Conservation (phyloP, 768 basidiomycete species). For the Myochromella boudieri region DNA sequence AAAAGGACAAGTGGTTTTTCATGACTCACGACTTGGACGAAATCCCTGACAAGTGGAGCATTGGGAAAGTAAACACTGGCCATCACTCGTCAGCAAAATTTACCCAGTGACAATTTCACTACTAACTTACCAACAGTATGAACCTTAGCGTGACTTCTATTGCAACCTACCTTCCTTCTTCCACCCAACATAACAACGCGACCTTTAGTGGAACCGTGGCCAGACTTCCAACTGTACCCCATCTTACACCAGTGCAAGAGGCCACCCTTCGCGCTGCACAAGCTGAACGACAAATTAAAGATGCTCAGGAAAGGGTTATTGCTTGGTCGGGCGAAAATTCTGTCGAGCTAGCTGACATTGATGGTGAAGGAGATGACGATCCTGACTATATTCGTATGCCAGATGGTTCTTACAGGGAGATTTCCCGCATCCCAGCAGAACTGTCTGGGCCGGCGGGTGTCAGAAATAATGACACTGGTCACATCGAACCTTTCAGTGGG, state of each 20-base stretch:
- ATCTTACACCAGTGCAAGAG: constrained; percentile 59
- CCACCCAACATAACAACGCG: constrained; percentile 56
- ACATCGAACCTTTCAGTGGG: constrained; percentile 41
- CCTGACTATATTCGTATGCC: constrained; percentile 37
- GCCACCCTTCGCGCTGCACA: constrained; percentile 51
- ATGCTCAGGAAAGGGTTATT: constrained; percentile 60
- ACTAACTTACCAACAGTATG: constrained; percentile 42
- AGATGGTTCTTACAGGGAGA: constrained; percentile 34
- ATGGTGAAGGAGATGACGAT: constrained; percentile 64
- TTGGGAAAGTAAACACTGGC: constrained; percentile 69
- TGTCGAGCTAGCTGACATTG: constrained; percentile 47
- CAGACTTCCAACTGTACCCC: constrained; percentile 27
- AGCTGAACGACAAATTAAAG: constrained; percentile 57
- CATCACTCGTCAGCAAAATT: constrained; percentile 60
- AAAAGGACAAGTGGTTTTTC: constrained; percentile 79
- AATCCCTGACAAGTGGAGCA: constrained; percentile 68
- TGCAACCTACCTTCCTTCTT: constrained; percentile 68
- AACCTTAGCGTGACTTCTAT: constrained; percentile 73
- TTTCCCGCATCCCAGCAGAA: constrained; percentile 19
- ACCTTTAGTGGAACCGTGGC: constrained; percentile 51
- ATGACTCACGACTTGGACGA: constrained; percentile 75
- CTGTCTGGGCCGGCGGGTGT: constrained; percentile 52
- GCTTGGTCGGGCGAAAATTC: constrained; percentile 64
- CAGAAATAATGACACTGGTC: constrained; percentile 49
- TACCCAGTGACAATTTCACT: neutral